Evolutionary conservation across 257 asterid genomes (phyloP), one percentile per base, ranked within the genome.

Genomic region (Eustoma russellianum): DNA sequence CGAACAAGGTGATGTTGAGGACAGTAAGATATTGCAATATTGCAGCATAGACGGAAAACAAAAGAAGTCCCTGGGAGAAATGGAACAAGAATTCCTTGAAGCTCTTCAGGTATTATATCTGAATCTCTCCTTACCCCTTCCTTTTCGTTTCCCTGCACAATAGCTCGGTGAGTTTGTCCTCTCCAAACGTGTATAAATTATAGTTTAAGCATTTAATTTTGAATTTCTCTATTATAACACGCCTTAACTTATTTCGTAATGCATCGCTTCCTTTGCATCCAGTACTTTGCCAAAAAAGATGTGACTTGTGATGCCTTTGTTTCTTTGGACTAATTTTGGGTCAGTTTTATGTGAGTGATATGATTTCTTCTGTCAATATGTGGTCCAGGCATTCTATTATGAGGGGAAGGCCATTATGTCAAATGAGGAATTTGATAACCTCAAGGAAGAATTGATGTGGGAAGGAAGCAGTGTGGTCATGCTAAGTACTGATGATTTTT

Each of bases 381-480:
- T 48, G 55, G 43, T 49, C 28, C 85, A 90, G 96, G 55, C 97
- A 8, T 90, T 90, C 74, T 90, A 90, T 54, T 90, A 90, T 60
- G 97, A 90, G 70, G 97, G 97, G 52, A 86, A 90, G 75, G 79
- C 97, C 53, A 73, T 78, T 63, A 90, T 90, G 97, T 83, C 97
- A 4, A 90, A 90, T 57, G 97, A 90, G 66, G 97, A 90, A 60
- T 90, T 90, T 55, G 97, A 90, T 71, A 86, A 86, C 66, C 96
- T 90, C 54, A 86, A 90, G 74, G 97, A 86, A 81, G 97, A 90
- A 77, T 74, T 90, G 14, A 90, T 86, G 97, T 90, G 97, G 97
- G 97, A 90, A 70, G 97, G 97, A 54, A 90, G 97, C 86, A 90
- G 97, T 30, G 96, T 90, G 48, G 97, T 86, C 18, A 90, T 90